Conservation (phyloP, 1,284 basidiomycete species). For the Amylostereum chailletii region DNA sequence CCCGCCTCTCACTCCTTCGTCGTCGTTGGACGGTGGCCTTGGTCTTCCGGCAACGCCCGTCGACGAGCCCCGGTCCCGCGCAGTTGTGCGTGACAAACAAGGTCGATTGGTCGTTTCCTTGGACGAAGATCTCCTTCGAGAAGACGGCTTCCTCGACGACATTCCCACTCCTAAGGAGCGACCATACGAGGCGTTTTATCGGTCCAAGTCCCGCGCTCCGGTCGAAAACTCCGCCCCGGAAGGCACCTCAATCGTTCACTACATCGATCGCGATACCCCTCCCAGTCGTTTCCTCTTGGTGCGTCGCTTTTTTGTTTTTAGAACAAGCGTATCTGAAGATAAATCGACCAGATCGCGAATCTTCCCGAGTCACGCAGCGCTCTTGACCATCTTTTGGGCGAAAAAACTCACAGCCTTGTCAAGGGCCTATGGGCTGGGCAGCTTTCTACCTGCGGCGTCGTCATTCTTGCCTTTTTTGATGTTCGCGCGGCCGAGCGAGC, state of each 20-base stretch:
- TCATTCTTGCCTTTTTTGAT: constrained; percentile 59
- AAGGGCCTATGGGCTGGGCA: constrained; percentile 46
- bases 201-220: background rate
- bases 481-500: constrained; percentile 44
- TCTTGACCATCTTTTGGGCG: background rate
- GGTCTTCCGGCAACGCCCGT: constrained; percentile 2
- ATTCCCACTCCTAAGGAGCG: constrained; percentile 9
- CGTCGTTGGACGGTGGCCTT: constrained; percentile 23
- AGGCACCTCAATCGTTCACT: constrained; percentile 2
- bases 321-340: background rate
- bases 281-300: constrained; percentile 38
- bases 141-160: constrained; percentile 3
- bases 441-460: constrained; percentile 36
- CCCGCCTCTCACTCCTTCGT: constrained; percentile 50
- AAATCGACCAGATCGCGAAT: background rate
- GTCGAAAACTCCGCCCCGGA: background rate
- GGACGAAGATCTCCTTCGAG: constrained; percentile 2
- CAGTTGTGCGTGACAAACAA: background rate
- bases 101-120: background rate
- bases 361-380: background rate
- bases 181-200: background rate
- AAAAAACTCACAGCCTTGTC: constrained; percentile 14
- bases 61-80: background rate
- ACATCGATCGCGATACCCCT: constrained; percentile 3
- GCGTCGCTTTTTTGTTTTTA: constrained; percentile 1